phyloP scores from a whole-genome alignment of 257 asterid species.

The Solanum clarkiae region DNA sequence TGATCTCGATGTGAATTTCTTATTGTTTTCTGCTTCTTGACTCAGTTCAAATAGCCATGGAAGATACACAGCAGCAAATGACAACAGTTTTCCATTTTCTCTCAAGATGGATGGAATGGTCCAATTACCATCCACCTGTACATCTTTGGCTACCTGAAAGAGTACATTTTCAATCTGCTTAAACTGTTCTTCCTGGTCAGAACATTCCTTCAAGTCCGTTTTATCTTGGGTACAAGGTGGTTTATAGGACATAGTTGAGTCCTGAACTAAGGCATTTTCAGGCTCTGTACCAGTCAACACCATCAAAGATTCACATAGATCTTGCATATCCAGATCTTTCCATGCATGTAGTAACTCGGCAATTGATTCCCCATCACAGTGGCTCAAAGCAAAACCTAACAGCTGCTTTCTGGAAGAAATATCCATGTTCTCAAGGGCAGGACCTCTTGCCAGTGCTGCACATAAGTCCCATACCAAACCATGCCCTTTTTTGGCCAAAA shows the following conservation, averaged over 20 bases:
- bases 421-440: slow-evolving; percentile 78
- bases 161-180: slow-evolving; percentile 34
- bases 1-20: slow-evolving; percentile 30
- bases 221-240: slow-evolving; percentile 10
- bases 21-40: slow-evolving; percentile 37
- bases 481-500: slow-evolving; percentile 89
- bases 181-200: slow-evolving; percentile 39
- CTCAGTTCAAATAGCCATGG: slow-evolving; percentile 77
- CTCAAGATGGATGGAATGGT: slow-evolving; percentile 29
- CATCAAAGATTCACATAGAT: slow-evolving; percentile 61
- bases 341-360: slow-evolving; percentile 84
- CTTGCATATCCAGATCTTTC: slow-evolving; percentile 90
- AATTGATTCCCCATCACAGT: slow-evolving; percentile 93
- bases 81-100: slow-evolving; percentile 51
- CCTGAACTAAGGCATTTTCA: slow-evolving; percentile 25
- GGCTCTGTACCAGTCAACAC: slow-evolving; percentile 63
- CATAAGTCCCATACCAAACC: slow-evolving; percentile 96
- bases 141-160: slow-evolving; percentile 17
- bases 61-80: slow-evolving; percentile 65
- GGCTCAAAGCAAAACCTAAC: slow-evolving; percentile 90
- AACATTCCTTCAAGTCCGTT: slow-evolving; percentile 12
- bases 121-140: background rate
- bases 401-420: slow-evolving; percentile 72
- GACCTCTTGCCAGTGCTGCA: slow-evolving; percentile 97
- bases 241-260: slow-evolving; percentile 18